These are phyloP conservation scores for Fusarium ramigenum DNA, from an alignment of 2,329 filamentous ascomycete species.

Conservation along the genomic window DNA sequence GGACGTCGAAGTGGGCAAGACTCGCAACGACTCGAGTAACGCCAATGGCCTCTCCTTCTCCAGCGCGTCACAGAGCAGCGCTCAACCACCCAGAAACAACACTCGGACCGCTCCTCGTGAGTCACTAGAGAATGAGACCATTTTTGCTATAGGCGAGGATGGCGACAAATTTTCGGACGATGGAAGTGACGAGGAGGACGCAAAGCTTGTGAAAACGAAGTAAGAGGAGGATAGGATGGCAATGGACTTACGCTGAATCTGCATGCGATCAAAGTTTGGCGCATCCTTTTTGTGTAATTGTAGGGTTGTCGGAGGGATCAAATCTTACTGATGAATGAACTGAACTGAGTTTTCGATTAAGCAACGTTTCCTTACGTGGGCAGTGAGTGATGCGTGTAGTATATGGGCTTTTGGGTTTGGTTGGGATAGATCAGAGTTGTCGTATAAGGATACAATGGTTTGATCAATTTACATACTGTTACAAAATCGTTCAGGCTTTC, in stretches of 20 bases:
- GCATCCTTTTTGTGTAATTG: constrained; percentile 35
- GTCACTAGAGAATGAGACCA: constrained; percentile 85
- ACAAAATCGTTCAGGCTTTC: not conserved
- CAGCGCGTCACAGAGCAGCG: constrained; percentile 36
- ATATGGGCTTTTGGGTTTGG: not conserved
- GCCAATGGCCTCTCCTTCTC: constrained; percentile 40
- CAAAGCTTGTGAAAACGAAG: constrained; percentile 61
- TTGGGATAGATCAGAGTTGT: constrained; percentile 9
- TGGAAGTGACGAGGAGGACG: constrained; percentile 64
- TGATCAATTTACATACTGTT: constrained; percentile 23
- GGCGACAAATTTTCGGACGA: constrained; percentile 85
- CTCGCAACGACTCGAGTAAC: constrained; percentile 35
- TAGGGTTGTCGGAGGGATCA: constrained; percentile 23
- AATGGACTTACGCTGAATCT: constrained; percentile 2
- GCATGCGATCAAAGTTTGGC: not conserved
- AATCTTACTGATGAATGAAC: constrained; percentile 35
- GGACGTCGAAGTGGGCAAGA: constrained; percentile 60
- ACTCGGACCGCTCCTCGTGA: constrained; percentile 57
- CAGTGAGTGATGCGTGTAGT: not conserved
- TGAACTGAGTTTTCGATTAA: constrained; percentile 18
- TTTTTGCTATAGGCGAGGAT: constrained; percentile 92
- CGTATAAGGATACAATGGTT: constrained; percentile 10
- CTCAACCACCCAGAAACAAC: constrained; percentile 36
- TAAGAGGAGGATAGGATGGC: constrained; percentile 41
- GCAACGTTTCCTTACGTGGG: not conserved